A percentile compares a stretch with the other conserved stretches of the same genome.
Evolutionary conservation across 805 yeast genomes (phyloP).

Genomic region (Kodamaea hsintzibuensis): DNA sequence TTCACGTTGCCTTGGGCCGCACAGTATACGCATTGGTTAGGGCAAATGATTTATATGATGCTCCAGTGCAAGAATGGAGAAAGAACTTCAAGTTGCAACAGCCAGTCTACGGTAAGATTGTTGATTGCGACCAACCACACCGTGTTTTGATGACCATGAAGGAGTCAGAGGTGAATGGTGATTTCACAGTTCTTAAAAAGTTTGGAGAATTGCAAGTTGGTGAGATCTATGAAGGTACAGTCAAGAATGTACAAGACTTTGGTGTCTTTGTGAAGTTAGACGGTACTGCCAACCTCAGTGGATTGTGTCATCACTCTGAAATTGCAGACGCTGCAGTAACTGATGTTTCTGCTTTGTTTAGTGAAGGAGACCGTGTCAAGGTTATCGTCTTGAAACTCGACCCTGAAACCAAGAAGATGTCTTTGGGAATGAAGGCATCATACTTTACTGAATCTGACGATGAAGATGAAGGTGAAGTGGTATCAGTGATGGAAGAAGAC

Average conservation of each 20-base stretch:
- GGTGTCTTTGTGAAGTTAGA: conserved; percentile 89
- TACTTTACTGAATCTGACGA: conserved; percentile 56
- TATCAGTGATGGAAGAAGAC: background rate
- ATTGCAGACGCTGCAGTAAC: conserved; percentile 69
- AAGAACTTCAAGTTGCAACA: conserved; percentile 69
- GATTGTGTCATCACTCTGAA: conserved; percentile 84
- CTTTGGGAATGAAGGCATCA: conserved; percentile 94
- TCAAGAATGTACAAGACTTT: conserved; percentile 75
- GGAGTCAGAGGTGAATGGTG: conserved; percentile 77
- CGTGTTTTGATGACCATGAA: conserved; percentile 77
- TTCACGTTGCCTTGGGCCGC: conserved; percentile 76
- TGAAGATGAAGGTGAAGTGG: conserved; percentile 27
- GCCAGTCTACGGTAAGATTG: conserved; percentile 70
- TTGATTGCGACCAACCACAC: conserved; percentile 59
- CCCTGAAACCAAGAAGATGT: conserved; percentile 65
- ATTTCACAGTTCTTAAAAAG: conserved; percentile 53
- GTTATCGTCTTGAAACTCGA: conserved; percentile 72
- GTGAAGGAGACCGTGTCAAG: conserved; percentile 88
- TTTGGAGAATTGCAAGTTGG: conserved; percentile 71
- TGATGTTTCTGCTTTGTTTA: conserved; percentile 66
- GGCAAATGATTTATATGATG: conserved; percentile 78
- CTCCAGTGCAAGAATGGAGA: conserved; percentile 86
- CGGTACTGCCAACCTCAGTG: conserved; percentile 72
- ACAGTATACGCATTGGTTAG: conserved; percentile 75
- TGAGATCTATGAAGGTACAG: conserved; percentile 73